phyloP scores from a whole-genome alignment of 441 rosid genomes.

The Gossypium trilobum region DNA sequence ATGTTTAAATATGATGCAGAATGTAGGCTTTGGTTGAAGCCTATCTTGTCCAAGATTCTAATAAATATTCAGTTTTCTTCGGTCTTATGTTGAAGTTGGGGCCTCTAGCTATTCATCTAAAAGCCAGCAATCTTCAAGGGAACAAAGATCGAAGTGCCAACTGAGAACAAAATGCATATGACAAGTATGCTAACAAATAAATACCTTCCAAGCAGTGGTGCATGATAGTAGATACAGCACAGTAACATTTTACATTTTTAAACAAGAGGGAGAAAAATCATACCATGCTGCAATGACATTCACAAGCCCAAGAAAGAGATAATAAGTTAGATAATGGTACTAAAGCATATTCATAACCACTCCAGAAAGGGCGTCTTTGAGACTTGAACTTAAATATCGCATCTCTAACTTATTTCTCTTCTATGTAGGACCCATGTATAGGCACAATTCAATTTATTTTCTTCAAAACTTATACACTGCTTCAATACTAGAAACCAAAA shows the following conservation, averaged over 20 bases:
- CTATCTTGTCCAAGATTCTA: background rate
- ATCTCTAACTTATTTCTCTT: conserved; percentile 3
- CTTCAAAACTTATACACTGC: background rate
- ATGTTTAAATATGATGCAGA: background rate
- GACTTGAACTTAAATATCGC: background rate
- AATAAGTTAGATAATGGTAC: background rate
- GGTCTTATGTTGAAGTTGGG: background rate
- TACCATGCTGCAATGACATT: background rate
- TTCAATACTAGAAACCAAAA: background rate
- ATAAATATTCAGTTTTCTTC: background rate
- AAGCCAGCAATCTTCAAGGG: background rate
- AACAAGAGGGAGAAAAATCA: conserved; percentile 4
- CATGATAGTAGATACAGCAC: background rate
- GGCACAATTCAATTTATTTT: background rate
- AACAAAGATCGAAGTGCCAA: background rate
- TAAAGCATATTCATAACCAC: background rate
- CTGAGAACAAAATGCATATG: background rate
- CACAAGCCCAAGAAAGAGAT: background rate
- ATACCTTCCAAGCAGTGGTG: background rate
- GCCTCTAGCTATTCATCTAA: background rate
- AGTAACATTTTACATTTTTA: background rate
- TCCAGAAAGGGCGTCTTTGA: background rate
- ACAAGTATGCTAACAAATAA: background rate
- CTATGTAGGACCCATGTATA: background rate
- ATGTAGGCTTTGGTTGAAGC: background rate